phyloP scores from a whole-genome alignment of 2,329 filamentous ascomycete species.

The Penicillium aurantiogriseum region DNA sequence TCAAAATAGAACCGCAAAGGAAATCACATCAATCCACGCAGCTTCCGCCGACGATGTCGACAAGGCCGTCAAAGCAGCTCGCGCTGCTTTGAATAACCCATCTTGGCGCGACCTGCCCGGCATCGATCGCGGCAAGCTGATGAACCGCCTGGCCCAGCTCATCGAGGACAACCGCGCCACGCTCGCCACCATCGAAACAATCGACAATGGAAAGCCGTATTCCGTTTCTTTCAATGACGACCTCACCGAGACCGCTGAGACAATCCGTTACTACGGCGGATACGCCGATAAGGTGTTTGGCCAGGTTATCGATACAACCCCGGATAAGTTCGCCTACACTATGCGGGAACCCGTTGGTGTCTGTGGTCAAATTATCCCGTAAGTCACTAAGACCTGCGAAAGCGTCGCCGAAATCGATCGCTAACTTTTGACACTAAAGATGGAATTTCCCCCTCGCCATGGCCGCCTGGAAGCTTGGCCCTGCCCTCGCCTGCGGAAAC shows the following conservation, averaged over 20 bases:
- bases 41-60: slow-evolving; percentile 36
- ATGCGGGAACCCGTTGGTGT: slow-evolving; percentile 71
- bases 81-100: slow-evolving; percentile 29
- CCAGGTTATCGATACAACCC: slow-evolving; percentile 72
- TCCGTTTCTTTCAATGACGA: slow-evolving; percentile 25
- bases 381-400: slow-evolving; percentile 68
- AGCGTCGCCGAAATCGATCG: slow-evolving; percentile 25
- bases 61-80: slow-evolving; percentile 35
- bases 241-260: slow-evolving; percentile 25
- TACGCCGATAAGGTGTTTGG: slow-evolving; percentile 87
- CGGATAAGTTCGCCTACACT: slow-evolving; percentile 78
- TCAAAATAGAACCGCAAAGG: slow-evolving; percentile 25
- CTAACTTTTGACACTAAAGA: not conserved
- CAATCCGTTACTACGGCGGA: slow-evolving; percentile 59
- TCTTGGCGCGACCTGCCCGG: slow-evolving; percentile 29
- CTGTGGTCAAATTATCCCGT: slow-evolving; percentile 80
- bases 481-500: slow-evolving; percentile 37
- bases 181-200: slow-evolving; percentile 64
- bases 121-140: slow-evolving; percentile 62
- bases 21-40: slow-evolving; percentile 33
- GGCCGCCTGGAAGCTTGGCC: slow-evolving; percentile 52
- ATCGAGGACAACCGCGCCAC: slow-evolving; percentile 60
- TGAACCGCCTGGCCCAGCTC: slow-evolving; percentile 64
- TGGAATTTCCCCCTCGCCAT: slow-evolving; percentile 61
- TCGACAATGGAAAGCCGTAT: slow-evolving; percentile 67